phyloP scores from a whole-genome alignment of 108 stramenopile species.

The Nitzschia sp. region DNA sequence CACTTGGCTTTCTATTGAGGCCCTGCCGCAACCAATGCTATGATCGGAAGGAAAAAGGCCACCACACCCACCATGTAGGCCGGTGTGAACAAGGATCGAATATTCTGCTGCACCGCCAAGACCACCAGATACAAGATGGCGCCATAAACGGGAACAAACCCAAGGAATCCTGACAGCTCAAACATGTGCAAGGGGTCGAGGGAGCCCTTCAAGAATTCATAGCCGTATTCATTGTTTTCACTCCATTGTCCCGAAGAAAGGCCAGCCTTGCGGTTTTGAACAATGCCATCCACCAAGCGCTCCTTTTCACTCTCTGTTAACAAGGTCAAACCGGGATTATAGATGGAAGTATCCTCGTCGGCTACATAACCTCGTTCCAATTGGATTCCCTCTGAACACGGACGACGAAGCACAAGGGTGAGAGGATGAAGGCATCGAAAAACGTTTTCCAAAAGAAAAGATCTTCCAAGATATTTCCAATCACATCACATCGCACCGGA shows the following conservation, averaged over 20 bases:
- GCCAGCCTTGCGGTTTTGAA: constrained; percentile 53
- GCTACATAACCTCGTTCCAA: constrained; percentile 76
- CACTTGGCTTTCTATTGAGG: constrained; percentile 43
- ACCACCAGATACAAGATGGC: constrained; percentile 68
- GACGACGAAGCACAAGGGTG: not conserved
- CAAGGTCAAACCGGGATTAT: constrained; percentile 82
- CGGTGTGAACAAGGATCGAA: constrained; percentile 53
- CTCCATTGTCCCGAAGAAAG: constrained; percentile 54
- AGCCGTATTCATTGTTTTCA: constrained; percentile 69
- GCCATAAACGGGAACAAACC: constrained; percentile 67
- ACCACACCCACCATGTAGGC: constrained; percentile 69
- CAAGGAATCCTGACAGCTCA: constrained; percentile 70
- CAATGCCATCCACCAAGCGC: constrained; percentile 58
- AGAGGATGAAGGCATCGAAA: not conserved
- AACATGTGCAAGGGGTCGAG: constrained; percentile 79
- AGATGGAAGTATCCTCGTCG: constrained; percentile 85
- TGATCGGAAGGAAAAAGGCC: constrained; percentile 61
- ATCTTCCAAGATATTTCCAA: too few species aligned
- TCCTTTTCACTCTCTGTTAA: constrained; percentile 78
- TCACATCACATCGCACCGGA: not conserved
- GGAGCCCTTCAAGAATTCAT: constrained; percentile 54
- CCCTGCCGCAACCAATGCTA: constrained; percentile 60
- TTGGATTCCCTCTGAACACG: constrained; percentile 52
- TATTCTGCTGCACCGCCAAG: constrained; percentile 75
- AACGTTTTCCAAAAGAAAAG: not conserved